Conservation (phyloP, 2,329 filamentous ascomycete species). For the Exophiala bonariae region DNA sequence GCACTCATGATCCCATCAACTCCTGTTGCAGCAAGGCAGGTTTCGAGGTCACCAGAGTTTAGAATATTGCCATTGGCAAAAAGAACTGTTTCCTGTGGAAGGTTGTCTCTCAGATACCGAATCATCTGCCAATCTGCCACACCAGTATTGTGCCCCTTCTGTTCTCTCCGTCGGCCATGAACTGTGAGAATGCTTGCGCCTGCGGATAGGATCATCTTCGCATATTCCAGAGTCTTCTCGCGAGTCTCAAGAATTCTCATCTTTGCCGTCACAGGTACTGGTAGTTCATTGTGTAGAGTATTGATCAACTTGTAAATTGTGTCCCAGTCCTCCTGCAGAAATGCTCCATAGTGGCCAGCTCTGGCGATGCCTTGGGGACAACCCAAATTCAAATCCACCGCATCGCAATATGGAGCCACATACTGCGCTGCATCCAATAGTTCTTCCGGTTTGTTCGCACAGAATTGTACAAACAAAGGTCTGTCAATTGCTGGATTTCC, state of each 20-base stretch:
- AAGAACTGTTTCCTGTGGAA: slow-evolving; percentile 85
- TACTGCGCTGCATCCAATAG: slow-evolving; percentile 66
- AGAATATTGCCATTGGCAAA: slow-evolving; percentile 97
- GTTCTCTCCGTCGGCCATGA: slow-evolving; percentile 82
- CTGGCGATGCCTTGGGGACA: slow-evolving; percentile 95
- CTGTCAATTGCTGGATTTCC: slow-evolving; percentile 82
- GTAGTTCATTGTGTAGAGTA: slow-evolving; percentile 73
- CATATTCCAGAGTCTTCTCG: slow-evolving; percentile 86
- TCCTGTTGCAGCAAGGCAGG: slow-evolving; percentile 78
- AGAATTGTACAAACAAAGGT: slow-evolving; percentile 95
- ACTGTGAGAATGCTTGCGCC: slow-evolving; percentile 93
- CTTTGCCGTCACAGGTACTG: slow-evolving; percentile 89
- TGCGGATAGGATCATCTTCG: slow-evolving; percentile 78
- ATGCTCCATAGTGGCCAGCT: slow-evolving; percentile 88
- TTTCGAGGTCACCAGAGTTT: slow-evolving; percentile 72
- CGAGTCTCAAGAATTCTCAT: slow-evolving; percentile 85
- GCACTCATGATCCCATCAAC: slow-evolving; percentile 95
- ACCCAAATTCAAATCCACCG: slow-evolving; percentile 85
- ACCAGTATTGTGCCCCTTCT: slow-evolving; percentile 94
- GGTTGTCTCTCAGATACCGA: slow-evolving; percentile 74
- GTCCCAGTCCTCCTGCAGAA: slow-evolving; percentile 88
- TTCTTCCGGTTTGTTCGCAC: slow-evolving; percentile 55
- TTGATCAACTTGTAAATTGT: slow-evolving; percentile 81
- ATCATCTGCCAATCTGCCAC: slow-evolving; percentile 90
- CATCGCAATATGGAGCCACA: slow-evolving; percentile 86